Conservation (phyloP, 805 yeast species). For the Metschnikowia cerradonensis region DNA sequence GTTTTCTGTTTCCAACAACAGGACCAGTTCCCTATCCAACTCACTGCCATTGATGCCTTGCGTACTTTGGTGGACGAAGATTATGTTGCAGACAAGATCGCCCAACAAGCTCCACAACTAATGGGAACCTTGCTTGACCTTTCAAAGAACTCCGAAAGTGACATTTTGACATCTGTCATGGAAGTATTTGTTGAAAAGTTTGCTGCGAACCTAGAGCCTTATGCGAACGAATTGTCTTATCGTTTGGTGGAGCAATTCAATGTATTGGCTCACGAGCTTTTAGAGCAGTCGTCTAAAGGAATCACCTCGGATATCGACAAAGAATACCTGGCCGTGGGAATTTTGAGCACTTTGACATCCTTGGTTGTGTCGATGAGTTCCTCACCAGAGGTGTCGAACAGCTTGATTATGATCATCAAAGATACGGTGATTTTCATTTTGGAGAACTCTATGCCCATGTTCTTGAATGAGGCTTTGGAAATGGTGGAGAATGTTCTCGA, state of each 20-base stretch:
- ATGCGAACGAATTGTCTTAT: constrained; percentile 37
- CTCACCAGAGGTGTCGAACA: constrained; percentile 34
- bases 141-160: constrained; percentile 42
- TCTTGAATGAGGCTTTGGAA: constrained; percentile 37
- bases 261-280: constrained; percentile 58
- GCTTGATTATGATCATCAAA: constrained; percentile 31
- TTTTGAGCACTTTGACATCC: constrained; percentile 39
- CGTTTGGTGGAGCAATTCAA: constrained; percentile 72
- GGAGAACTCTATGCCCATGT: constrained; percentile 38
- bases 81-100: constrained; percentile 32
- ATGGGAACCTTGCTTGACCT: constrained; percentile 42
- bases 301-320: constrained; percentile 26
- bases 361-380: constrained; percentile 41
- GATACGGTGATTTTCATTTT: constrained; percentile 32
- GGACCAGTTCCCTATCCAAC: constrained; percentile 46
- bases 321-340: constrained; percentile 43
- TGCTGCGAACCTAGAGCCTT: constrained; percentile 54
- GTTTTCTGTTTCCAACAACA: constrained; percentile 37
- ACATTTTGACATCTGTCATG: constrained; percentile 42
- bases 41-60: constrained; percentile 52
- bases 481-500: constrained; percentile 51
- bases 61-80: constrained; percentile 45
- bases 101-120: constrained; percentile 43
- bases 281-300: constrained; percentile 20
- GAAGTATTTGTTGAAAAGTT: constrained; percentile 43